Conservation (phyloP, 805 yeast species). For the Blastobotrys peoriensis region DNA sequence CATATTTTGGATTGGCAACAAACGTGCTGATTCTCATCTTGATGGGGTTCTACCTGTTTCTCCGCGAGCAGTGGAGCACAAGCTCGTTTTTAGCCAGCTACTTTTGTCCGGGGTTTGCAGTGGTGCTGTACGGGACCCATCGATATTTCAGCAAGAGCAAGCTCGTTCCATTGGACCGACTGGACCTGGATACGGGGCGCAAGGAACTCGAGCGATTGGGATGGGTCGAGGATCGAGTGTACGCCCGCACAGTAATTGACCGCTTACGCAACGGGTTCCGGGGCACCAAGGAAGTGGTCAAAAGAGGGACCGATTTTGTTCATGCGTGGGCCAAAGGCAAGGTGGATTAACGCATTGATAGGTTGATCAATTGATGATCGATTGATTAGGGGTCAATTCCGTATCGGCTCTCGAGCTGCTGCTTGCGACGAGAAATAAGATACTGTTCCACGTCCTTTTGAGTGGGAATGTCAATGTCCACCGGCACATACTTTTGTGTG, state of each 20-base stretch:
- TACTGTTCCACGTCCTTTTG: conserved; percentile 23
- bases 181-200: conserved; percentile 80
- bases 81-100: conserved; percentile 59
- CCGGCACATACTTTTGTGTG: conserved; percentile 6
- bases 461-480: conserved; percentile 17
- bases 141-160: conserved; percentile 56
- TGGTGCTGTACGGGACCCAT: conserved; percentile 47
- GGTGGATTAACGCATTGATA: neutral
- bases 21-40: conserved; percentile 45
- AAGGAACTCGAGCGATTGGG: conserved; percentile 73
- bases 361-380: neutral
- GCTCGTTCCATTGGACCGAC: conserved; percentile 60
- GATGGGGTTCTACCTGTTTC: conserved; percentile 59
- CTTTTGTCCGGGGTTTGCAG: conserved; percentile 52
- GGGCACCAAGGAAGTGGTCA: neutral
- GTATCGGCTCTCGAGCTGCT: conserved; percentile 16
- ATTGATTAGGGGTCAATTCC: conserved; percentile 3
- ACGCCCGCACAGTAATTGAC: conserved; percentile 5
- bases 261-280: neutral
- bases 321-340: neutral
- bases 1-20: conserved; percentile 56
- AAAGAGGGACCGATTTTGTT: neutral
- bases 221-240: conserved; percentile 66
- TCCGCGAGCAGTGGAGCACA: conserved; percentile 52
- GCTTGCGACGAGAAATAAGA: conserved; percentile 19